A percentile compares a stretch with the other conserved stretches of the same genome.
Conservation (phyloP, 1,284 basidiomycete genomes). For the Cystobasidium pallidum region DNA sequence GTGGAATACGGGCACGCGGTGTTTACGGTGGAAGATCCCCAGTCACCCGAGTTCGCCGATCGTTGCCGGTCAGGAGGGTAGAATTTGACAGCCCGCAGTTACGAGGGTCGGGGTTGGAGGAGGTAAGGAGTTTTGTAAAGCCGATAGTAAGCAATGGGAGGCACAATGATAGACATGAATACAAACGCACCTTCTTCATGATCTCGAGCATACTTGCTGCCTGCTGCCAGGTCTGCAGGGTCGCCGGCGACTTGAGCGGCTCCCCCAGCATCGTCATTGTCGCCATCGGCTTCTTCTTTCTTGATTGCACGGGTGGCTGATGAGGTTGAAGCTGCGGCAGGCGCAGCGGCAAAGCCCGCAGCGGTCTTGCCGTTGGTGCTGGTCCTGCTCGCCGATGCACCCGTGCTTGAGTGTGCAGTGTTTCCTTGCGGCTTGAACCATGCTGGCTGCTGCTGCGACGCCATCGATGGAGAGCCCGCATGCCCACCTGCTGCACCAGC, state of each 20-base stretch:
- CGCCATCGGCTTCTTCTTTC: constrained; percentile 16
- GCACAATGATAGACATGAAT: no score
- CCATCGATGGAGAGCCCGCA: neutral
- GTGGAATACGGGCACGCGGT: neutral
- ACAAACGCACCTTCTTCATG: constrained; percentile 19
- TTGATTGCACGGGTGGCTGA: constrained; percentile 1
- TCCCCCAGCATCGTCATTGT: neutral
- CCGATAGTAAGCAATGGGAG: neutral
- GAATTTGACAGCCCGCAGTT: constrained; percentile 1
- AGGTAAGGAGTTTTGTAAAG: no score
- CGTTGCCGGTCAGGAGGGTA: neutral
- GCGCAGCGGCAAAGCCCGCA: neutral
- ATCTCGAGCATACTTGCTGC: neutral
- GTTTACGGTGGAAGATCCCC: no score
- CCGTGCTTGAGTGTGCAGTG: neutral
- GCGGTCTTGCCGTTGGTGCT: neutral
- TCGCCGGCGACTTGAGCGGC: constrained; percentile 1
- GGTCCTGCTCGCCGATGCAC: neutral
- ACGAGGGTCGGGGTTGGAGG: neutral
- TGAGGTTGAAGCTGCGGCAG: neutral
- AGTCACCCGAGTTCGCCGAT: neutral
- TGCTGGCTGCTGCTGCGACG: constrained; percentile 18
- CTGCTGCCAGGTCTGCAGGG: neutral
- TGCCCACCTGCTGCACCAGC: neutral
- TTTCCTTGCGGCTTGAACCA: constrained; percentile 13